A percentile compares a stretch with the other conserved stretches of the same genome.
These are phyloP conservation scores for Emericellopsis atlantica DNA, from an alignment of 2,329 filamentous ascomycete species.

Conservation along the genomic window DNA sequence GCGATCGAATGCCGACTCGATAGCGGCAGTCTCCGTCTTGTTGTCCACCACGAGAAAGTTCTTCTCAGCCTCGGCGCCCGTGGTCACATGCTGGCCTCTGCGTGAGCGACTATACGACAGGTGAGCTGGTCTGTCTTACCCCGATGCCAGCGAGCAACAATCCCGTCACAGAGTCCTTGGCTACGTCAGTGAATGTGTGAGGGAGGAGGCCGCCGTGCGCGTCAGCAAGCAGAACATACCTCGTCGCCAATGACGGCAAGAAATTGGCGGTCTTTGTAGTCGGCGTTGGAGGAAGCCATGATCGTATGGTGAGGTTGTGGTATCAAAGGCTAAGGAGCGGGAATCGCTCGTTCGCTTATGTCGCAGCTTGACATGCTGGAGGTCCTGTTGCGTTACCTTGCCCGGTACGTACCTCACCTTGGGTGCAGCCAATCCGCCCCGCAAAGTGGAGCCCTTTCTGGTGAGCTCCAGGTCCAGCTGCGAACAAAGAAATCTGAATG, in stretches of 20 bases:
- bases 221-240: conserved; percentile 32
- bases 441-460: too few relatives aligned
- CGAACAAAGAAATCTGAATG: too few relatives aligned
- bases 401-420: not conserved
- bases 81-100: conserved; percentile 67
- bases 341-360: not conserved
- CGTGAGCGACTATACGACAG: not conserved
- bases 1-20: conserved; percentile 79
- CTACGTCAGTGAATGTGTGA: conserved; percentile 11
- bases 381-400: too few relatives aligned
- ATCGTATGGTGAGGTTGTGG: conserved; percentile 5
- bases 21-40: conserved; percentile 81
- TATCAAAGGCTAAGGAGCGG: not conserved
- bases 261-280: conserved; percentile 81
- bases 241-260: conserved; percentile 97
- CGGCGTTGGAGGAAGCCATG: conserved; percentile 36
- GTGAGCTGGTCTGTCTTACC: conserved; percentile 34
- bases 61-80: conserved; percentile 79
- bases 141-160: conserved; percentile 91
- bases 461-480: too few relatives aligned
- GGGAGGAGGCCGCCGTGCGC: not conserved
- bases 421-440: too few relatives aligned
- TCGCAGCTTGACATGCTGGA: too few relatives aligned
- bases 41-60: conserved; percentile 95
- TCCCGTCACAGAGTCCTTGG: conserved; percentile 87